phyloP scores from a whole-genome alignment of 1,284 basidiomycete species.

The Trichosporon asahii region DNA sequence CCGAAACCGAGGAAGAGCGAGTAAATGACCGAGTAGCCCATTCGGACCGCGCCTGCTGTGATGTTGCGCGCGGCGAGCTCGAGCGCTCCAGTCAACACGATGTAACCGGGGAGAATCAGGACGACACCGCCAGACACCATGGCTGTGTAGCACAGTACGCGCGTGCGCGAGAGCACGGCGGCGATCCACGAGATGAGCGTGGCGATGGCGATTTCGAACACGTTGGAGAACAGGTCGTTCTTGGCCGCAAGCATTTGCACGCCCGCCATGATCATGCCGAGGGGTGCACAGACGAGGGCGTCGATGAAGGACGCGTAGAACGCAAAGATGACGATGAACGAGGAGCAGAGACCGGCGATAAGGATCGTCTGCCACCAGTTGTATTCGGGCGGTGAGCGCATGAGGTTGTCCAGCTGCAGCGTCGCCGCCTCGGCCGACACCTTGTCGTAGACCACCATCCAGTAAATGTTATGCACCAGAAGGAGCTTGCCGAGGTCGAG shows the following conservation, averaged over 20 bases:
- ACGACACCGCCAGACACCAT: conserved; percentile 80
- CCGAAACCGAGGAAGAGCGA: conserved; percentile 76
- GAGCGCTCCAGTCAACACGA: conserved; percentile 73
- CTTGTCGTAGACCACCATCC: conserved; percentile 84
- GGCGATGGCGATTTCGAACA: conserved; percentile 54
- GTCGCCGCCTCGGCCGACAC: conserved; percentile 77
- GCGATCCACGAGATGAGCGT: conserved; percentile 70
- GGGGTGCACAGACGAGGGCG: conserved; percentile 67
- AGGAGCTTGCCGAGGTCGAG: conserved; percentile 75
- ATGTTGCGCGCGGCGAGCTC: conserved; percentile 72
- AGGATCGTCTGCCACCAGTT: conserved; percentile 64
- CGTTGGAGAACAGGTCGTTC: conserved; percentile 81
- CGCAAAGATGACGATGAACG: conserved; percentile 63
- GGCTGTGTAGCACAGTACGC: conserved; percentile 77
- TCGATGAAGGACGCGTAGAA: conserved; percentile 64
- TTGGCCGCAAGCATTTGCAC: conserved; percentile 71
- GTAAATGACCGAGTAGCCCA: conserved; percentile 66
- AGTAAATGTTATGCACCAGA: conserved; percentile 73
- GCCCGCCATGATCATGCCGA: conserved; percentile 72
- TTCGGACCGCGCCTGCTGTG: conserved; percentile 75
- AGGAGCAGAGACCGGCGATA: conserved; percentile 76
- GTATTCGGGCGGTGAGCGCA: conserved; percentile 64
- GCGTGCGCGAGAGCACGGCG: conserved; percentile 68
- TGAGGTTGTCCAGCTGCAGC: conserved; percentile 67
- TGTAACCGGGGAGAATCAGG: conserved; percentile 78